Evolutionary conservation across 2,329 filamentous ascomycete genomes (phyloP).

Genomic region (Aspergillus pseudonomiae): DNA sequence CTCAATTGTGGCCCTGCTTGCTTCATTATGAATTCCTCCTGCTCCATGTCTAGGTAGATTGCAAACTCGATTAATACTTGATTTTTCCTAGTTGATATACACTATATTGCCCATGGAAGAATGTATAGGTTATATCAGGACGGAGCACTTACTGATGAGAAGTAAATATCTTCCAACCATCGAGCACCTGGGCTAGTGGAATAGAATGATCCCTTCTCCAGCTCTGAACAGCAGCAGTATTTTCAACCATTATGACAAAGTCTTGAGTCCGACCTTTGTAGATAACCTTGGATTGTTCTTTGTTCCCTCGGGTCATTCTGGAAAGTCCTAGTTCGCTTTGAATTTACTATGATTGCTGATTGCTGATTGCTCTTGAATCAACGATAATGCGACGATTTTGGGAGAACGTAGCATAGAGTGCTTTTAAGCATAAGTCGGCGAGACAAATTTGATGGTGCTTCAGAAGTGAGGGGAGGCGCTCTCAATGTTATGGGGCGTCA

Average conservation of each 20-base stretch:
- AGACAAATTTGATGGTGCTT: background rate
- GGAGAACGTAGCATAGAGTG: background rate
- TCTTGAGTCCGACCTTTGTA: background rate
- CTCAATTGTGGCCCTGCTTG: background rate
- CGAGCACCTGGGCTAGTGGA: background rate
- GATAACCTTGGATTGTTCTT: background rate
- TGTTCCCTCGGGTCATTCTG: background rate
- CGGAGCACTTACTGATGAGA: background rate
- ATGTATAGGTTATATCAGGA: background rate
- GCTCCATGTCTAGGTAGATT: background rate
- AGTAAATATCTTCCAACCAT: background rate
- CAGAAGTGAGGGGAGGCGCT: background rate
- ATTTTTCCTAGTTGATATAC: background rate
- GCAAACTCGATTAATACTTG: background rate
- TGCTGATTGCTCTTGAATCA: background rate
- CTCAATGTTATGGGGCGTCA: background rate
- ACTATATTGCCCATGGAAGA: background rate
- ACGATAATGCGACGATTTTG: background rate
- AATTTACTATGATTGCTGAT: background rate
- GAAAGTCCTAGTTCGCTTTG: background rate
- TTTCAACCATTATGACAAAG: background rate
- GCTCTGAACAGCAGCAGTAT: background rate
- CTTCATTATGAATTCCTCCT: background rate
- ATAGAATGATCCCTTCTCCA: background rate
- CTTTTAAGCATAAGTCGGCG: background rate